Base-by-base conservation (phyloP, 441 rosid species). In the Pelargonium citronellum region DNA sequence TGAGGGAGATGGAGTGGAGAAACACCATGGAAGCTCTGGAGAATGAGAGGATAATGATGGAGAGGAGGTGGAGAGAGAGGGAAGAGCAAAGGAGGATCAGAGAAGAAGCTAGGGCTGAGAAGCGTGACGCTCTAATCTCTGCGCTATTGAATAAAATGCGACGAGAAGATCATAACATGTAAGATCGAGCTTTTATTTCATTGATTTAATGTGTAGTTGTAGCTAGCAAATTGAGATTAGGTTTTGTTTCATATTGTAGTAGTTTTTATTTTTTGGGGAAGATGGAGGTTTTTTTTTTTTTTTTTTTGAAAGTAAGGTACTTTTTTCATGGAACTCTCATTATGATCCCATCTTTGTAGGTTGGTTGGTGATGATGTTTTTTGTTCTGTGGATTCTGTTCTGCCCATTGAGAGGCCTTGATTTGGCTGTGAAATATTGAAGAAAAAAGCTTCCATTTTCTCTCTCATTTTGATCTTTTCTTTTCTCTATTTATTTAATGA, bases 81-180 rank as follows among this genome's bases (percentile, higher is more conserved):
- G 99, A 90, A 68, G 97, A 95, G 73, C 95, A 91, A 82, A 86
- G 96, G 68, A 83, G 90, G 61, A 61, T 82, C 51, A 89, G 97
- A 74, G 97, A 91, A 62, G 99, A 95, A 74, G 89, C 82, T 83
- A 86, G 96, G 87, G 97, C 99, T 71, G 97, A 91, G 79, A 95
- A 84, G 71, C 87, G 97, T 72, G 99, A 95, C 67, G 83, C 87
- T 16, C 91, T 95, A 24, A 83, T 95, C 71, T 86, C 89, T 15
- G 90, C 91, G 30, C 85, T 95, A 39, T 76, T 95, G 64, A 86
- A 83, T 79, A 91, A 89, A 79, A 83, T 95, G 44, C 79, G 75
- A 46, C 85, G 90, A 83, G 87, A 89, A 71, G 88, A 85, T 46
- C 71, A 60, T 83, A 81, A 71, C n/a, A 61, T 3, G 11, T 17